A percentile compares a stretch with the other conserved stretches of the same genome.
These are phyloP conservation scores for Cystobasidium slooffiae DNA, from an alignment of 1,284 basidiomycete species.

Conservation along the genomic window DNA sequence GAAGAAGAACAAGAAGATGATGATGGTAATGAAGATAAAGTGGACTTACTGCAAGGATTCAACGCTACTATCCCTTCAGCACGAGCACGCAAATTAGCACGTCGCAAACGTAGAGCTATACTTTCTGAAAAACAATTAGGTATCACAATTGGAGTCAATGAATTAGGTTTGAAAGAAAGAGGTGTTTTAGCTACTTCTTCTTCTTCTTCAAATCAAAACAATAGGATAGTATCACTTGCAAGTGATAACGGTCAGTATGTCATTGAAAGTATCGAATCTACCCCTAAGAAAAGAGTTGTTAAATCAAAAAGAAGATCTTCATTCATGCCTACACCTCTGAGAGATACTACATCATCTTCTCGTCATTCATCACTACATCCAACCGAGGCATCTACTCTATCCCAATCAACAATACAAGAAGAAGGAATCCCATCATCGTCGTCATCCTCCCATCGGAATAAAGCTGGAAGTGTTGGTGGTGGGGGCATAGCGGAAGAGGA, in stretches of 20 bases:
- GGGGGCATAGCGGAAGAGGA: not conserved
- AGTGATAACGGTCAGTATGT: conserved; percentile 9
- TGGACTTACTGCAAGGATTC: conserved; percentile 43
- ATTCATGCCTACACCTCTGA: conserved; percentile 30
- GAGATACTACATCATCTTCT: not conserved
- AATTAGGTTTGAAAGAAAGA: conserved; percentile 37
- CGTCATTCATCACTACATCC: not conserved
- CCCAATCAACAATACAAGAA: not conserved
- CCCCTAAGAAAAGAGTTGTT: conserved; percentile 26
- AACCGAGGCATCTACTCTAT: not conserved
- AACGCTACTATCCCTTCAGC: conserved; percentile 43
- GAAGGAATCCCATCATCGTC: not conserved
- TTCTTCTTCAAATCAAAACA: too few relatives aligned
- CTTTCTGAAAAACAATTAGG: conserved; percentile 40
- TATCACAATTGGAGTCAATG: conserved; percentile 26
- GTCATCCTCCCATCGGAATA: not conserved
- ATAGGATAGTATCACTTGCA: not conserved
- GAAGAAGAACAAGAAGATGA: conserved; percentile 18
- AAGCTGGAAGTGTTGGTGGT: not conserved
- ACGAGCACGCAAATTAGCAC: conserved; percentile 20
- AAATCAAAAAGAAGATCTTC: conserved; percentile 37
- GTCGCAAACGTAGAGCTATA: conserved; percentile 41
- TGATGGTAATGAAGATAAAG: conserved; percentile 6
- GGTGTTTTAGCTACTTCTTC: conserved; percentile 25
- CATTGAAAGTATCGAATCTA: conserved; percentile 41